Evolutionary conservation across 2,329 filamentous ascomycete genomes (phyloP), one percentile per base, ranked within the genome.

Genomic region (Colletotrichum sp.): DNA sequence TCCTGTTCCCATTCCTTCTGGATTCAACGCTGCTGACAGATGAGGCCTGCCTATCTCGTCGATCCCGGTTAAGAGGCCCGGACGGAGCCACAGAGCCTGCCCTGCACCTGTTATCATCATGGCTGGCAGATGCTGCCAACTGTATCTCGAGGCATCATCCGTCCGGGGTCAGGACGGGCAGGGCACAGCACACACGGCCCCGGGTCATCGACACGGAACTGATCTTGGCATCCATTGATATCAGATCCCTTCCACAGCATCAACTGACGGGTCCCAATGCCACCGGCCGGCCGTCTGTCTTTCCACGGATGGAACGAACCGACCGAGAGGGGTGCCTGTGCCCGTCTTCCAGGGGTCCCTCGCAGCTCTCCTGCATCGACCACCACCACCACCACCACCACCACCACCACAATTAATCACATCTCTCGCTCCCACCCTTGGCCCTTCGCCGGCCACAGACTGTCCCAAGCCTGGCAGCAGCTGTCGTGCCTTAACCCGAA

Each of bases 301-400:
- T 34, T 73, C 48, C 32, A 55, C 71, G 56, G 73, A 65, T 75
- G 70, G 73, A 73, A 75, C 70, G 70, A 75, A 73, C 73, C 70
- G 73, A 68, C 38, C 43, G 64, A 36, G 62, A 73, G 58, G 73
- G 62, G 64, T 73, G 70, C 34, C 36, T 12, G 68, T 71, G 68
- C 38, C 32, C 16, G 21, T 56, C 16, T 36, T 36, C 13, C 64
- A 73, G 70, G 73, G 72, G 73, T 65, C 64, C 73, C 73, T 75
- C 73, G 73, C 64, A 68, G 34, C 70, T 62, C 68, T 73, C 70
- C 70, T 75, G 73, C 56, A 73, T 75, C 62, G 55, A 72, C 43
- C 32, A 55, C 32, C 7, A 60, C 28, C 32, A 60, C 66, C 52
- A 68, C 52, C 48, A 38, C 32, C 26, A 68, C 34, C 24, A 38